Base-by-base conservation (phyloP, 2,329 filamentous ascomycete genomes). In the Podosphaera xanthii region DNA sequence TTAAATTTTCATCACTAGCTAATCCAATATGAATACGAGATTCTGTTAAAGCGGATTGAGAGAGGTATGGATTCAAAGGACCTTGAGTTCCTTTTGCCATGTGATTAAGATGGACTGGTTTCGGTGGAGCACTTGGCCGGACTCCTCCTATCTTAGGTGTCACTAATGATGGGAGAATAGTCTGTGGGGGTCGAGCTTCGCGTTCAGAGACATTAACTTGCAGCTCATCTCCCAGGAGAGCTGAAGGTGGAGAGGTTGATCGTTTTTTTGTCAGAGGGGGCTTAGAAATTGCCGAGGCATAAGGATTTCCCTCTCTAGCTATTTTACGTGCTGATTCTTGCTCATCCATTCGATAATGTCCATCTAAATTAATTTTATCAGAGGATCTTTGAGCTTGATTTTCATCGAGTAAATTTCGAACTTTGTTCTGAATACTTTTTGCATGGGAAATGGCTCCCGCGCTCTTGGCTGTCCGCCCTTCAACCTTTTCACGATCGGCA, bases 341-440 rank as follows among this genome's bases (percentile, higher is more conserved):
- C n/a, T 83, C 86, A 30, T 90, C 89, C 69, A 86, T 96, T 61
- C 83, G 83, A 6, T 92, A 92, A 69, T 97, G 97, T 0, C 91
- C 91, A 63, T 90, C 83, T 0, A 90, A 90, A 0, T 88, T 95
- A 64, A 83, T 81, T 35, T 80, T 77, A 31, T 30, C 10, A 12
- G 73, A 72, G 0, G 77, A 69, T 0, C 76, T 72, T 4, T 80
- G 75, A 63, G 76, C 81, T 65, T 81, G 80, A 48, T 84, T 87
- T 67, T 96, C 90, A 61, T 83, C 83, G 14, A 98, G 74, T 57
- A 97, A 75, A 57, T 81, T 87, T 72, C 94, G 87, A 59, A 98
- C 87, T 63, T 91, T 84, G 67, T 87, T 89, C 69, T 97, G 89
- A 65, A 98, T 98, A 34, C 84, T 86, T n/a, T 82, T 79, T 22